Percentiles rank a stretch among this genome's conserved stretches.
Evolutionary conservation across 352 stramenopile genomes (phyloP).

Genomic region (Pythium rishiriense): DNA sequence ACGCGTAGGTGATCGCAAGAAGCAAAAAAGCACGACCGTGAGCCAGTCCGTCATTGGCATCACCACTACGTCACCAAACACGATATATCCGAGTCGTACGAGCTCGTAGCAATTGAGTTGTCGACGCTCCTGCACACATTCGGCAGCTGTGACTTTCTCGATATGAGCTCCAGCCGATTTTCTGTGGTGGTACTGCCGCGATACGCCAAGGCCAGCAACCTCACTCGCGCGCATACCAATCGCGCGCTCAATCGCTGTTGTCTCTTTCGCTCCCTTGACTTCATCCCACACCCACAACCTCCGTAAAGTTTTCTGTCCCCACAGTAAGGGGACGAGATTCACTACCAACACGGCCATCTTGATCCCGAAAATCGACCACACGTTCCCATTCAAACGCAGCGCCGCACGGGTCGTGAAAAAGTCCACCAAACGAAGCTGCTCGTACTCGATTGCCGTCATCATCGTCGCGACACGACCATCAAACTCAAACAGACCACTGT

Average conservation of each 20-base stretch:
- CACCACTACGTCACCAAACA: constrained; percentile 14
- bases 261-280: background rate
- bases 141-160: no score
- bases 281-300: constrained; percentile 6
- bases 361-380: constrained; percentile 36
- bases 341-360: constrained; percentile 42
- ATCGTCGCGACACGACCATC: constrained; percentile 28
- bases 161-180: background rate
- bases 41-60: constrained; percentile 19
- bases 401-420: constrained; percentile 39
- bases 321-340: constrained; percentile 37
- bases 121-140: no score
- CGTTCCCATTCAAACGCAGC: constrained; percentile 35
- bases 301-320: constrained; percentile 3
- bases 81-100: constrained; percentile 22
- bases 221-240: constrained; percentile 11
- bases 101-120: constrained; percentile 17
- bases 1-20: background rate
- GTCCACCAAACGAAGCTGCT: constrained; percentile 34
- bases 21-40: constrained; percentile 19
- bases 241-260: constrained; percentile 5
- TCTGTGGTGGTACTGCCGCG: background rate
- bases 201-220: constrained; percentile 3
- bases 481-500: constrained; percentile 15
- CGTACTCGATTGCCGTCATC: constrained; percentile 36